phyloP scores from a whole-genome alignment of 129 eudicot genomes.

The Chrysanthemum makinoi region DNA sequence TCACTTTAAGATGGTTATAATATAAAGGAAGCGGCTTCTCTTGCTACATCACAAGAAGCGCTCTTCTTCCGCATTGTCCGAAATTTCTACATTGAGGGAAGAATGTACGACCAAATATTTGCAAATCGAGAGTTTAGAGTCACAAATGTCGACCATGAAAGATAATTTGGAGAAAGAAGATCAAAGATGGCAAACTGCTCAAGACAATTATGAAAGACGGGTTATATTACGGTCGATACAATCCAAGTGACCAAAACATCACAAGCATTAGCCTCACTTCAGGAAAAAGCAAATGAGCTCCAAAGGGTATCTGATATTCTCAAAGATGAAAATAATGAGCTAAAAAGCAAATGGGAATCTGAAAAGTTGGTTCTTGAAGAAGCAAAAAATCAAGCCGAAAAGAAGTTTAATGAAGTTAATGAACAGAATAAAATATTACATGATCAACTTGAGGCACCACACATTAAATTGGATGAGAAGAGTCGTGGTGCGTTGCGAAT shows the following conservation, averaged over 20 bases:
- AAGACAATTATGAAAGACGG: slow-evolving; percentile 90
- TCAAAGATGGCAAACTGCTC: slow-evolving; percentile 67
- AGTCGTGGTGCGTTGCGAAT: too few species aligned
- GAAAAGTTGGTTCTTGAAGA: slow-evolving; percentile 59
- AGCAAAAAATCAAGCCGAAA: slow-evolving; percentile 56
- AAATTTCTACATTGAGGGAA: slow-evolving; percentile 60
- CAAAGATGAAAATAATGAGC: slow-evolving; percentile 61
- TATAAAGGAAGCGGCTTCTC: slow-evolving; percentile 66
- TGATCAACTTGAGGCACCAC: slow-evolving; percentile 75
- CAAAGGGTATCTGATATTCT: slow-evolving; percentile 46
- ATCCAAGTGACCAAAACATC: slow-evolving; percentile 94
- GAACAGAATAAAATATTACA: slow-evolving; percentile 75
- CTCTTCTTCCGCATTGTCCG: slow-evolving; percentile 54
- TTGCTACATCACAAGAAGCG: slow-evolving; percentile 65
- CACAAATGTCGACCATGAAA: slow-evolving; percentile 55
- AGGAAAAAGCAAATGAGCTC: slow-evolving; percentile 67
- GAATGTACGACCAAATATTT: slow-evolving; percentile 47
- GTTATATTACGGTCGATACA: slow-evolving; percentile 92
- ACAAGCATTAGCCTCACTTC: slow-evolving; percentile 54
- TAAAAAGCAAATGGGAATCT: slow-evolving; percentile 69
- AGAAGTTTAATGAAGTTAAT: slow-evolving; percentile 58
- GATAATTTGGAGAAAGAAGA: slow-evolving; percentile 77
- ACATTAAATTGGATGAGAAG: slow-evolving; percentile 76
- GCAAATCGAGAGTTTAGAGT: slow-evolving; percentile 51
- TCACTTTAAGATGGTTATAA: slow-evolving; percentile 68